Percentiles rank a stretch among this genome's conserved stretches.
These are phyloP conservation scores for button mushroom (Agaricus bisporus) DNA, from an alignment of 768 basidiomycete genomes.

Conservation along the genomic window DNA sequence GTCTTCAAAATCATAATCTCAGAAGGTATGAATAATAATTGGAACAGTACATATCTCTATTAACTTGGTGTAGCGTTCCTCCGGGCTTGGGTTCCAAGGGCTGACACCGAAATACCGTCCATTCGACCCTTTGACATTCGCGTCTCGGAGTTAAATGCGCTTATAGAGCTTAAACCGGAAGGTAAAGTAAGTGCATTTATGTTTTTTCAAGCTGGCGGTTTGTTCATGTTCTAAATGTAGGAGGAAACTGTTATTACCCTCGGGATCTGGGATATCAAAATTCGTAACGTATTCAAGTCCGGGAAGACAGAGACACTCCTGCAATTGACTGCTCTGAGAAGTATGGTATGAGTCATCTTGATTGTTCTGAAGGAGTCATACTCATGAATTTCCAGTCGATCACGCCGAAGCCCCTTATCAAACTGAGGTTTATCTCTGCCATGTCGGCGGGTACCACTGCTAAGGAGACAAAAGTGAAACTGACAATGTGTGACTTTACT, in stretches of 20 bases:
- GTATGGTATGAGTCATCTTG: conserved; percentile 41
- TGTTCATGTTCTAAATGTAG: background rate
- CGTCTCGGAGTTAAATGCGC: conserved; percentile 4
- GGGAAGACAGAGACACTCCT: conserved; percentile 38
- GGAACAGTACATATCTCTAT: background rate
- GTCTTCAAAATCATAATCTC: conserved; percentile 40
- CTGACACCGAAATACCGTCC: background rate
- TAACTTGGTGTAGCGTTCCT: conserved; percentile 15
- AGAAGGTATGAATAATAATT: conserved; percentile 19
- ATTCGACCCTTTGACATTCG: conserved; percentile 11
- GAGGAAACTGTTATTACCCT: conserved; percentile 49
- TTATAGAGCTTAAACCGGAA: conserved; percentile 63
- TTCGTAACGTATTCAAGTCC: conserved; percentile 40
- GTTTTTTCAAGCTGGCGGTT: too few species aligned
- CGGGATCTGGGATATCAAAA: conserved; percentile 52
- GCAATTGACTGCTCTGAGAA: conserved; percentile 47
- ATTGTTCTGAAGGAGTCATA: background rate
- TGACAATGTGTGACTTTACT: conserved; percentile 60
- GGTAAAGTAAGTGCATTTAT: conserved; percentile 49
- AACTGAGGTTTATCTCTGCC: conserved; percentile 63
- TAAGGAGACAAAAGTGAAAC: conserved; percentile 75
- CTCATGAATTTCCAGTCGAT: conserved; percentile 30
- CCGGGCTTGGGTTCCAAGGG: conserved; percentile 16
- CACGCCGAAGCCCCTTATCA: conserved; percentile 44
- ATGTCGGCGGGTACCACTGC: conserved; percentile 49